A percentile compares a stretch with the other conserved stretches of the same genome.
Conservation (phyloP, 306 rosid genomes). For the Inga laurina region DNA sequence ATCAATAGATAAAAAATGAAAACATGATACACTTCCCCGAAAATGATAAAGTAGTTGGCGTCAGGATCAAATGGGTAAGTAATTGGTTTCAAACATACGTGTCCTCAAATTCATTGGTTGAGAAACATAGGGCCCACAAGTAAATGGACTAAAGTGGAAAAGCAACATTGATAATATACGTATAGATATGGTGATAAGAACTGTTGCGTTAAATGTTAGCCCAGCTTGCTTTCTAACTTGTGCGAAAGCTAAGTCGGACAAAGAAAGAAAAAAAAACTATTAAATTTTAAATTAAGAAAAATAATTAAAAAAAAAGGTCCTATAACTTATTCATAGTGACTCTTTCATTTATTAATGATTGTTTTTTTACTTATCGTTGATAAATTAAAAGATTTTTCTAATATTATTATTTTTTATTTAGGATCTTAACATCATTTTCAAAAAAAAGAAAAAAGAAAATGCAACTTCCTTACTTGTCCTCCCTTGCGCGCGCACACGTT, state of each 20-base stretch:
- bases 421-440: no score
- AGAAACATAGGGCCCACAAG: not conserved
- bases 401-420: no score
- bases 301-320: no score
- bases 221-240: not conserved
- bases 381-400: no score
- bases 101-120: not conserved
- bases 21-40: no score
- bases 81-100: not conserved
- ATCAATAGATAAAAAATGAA: no score
- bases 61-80: not conserved
- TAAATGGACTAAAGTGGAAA: not conserved
- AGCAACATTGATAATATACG: not conserved
- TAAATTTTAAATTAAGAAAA: no score
- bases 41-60: not conserved
- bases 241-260: not conserved
- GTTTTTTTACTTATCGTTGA: no score
- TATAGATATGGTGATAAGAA: not conserved
- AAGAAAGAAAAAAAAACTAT: not conserved
- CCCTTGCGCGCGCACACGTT: not conserved
- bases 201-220: not conserved
- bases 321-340: no score
- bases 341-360: no score
- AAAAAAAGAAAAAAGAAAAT: not conserved
- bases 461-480: not conserved